Conservation (phyloP, 1,284 basidiomycete species). For the Ceratobasidium sp. region DNA sequence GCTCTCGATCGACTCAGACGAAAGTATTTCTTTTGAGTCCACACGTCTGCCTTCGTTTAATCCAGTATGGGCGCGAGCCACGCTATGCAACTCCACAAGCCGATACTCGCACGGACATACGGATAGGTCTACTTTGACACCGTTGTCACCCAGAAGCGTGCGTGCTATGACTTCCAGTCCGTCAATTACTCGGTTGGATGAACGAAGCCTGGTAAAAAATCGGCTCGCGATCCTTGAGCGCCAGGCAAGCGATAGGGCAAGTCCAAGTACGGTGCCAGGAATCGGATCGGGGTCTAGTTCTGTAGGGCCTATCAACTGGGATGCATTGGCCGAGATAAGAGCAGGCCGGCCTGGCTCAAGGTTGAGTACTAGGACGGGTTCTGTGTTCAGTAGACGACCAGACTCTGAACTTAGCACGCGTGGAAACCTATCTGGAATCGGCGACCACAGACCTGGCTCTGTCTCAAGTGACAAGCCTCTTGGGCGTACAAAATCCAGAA, state of each 20-base stretch:
- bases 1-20: too few relatives aligned
- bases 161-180: slow-evolving; percentile 10
- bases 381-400: background rate
- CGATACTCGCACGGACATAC: too few relatives aligned
- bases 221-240: slow-evolving; percentile 17
- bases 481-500: background rate
- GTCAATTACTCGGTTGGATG: slow-evolving; percentile 19
- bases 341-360: background rate
- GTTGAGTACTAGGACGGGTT: background rate
- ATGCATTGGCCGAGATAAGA: slow-evolving; percentile 16
- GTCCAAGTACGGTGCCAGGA: background rate
- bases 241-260: slow-evolving; percentile 5
- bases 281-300: background rate
- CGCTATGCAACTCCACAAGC: too few relatives aligned
- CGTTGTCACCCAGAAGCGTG: slow-evolving; percentile 5
- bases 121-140: too few relatives aligned
- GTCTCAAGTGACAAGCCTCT: background rate
- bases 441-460: background rate
- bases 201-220: slow-evolving; percentile 18
- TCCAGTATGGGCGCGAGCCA: too few relatives aligned
- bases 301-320: slow-evolving; percentile 12
- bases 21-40: background rate
- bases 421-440: background rate
- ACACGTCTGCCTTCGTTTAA: background rate
- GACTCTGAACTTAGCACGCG: background rate